Evolutionary conservation across 805 yeast genomes (phyloP), one percentile per base, ranked within the genome.

Genomic region (Myxozyma monticola): DNA sequence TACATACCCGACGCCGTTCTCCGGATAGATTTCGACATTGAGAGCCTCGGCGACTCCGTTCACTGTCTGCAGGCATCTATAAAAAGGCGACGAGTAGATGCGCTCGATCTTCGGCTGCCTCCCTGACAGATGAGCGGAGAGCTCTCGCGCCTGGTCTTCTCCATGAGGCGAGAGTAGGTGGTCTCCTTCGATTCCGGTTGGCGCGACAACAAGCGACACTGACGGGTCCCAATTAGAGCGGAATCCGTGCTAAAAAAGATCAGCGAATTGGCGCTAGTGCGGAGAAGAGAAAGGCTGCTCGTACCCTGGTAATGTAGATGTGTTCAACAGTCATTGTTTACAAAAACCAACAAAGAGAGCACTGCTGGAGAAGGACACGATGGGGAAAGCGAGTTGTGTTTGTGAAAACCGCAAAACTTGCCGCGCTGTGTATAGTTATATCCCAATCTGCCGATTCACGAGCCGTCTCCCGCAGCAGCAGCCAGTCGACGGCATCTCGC

Each of bases 121-220:
- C 0, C 79, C 72, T 15, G 76, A 59, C 15, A 89, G 62, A 63
- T 76, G 84, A 21, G 70, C 75, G 0, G 86, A 89, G 54, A 93
- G 70, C 62, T 93, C 93, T 34, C 77, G 73, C 0, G 98, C 95
- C 69, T 93, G 98, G 10, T 81, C 84, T 2, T 79, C 83, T 2
- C 98, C 99, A 64, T 88, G 95, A 1, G 80, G 80, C 0, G 97
- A 93, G 57, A 93, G 72, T 1, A 88, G 83, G 2, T 95, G 93
- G 62, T 93, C 99, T 49, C 90, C 83, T 51, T 84, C 90, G 17
- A 91, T 82, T 0, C 96, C 96, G 0, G 97, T 90, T 1, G 95
- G 96, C 2, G 84, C 80, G 10, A 42, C 42, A 0, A 86, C 84
- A 57, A 84, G 85, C 22, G 95, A 95, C 1, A 71, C 69, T 4